Evolutionary conservation across 1,284 basidiomycete species (phyloP).

Genomic region (Boletus mariae): DNA sequence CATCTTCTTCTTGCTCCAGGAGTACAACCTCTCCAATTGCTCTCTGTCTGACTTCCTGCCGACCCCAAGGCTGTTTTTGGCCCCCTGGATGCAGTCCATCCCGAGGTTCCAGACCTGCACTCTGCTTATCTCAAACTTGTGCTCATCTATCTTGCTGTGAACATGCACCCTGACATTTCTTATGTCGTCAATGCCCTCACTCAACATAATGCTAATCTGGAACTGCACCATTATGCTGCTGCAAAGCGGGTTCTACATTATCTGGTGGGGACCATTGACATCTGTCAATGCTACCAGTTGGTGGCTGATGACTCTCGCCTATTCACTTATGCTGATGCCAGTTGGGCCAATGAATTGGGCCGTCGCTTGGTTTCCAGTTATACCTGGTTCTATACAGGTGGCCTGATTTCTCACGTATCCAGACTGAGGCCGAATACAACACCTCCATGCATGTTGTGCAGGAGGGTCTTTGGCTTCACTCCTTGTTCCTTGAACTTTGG

Average conservation of each 20-base stretch:
- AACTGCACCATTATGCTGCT: background rate
- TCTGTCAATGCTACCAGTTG: background rate
- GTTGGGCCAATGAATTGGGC: background rate
- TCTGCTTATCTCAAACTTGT: background rate
- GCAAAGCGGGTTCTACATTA: background rate
- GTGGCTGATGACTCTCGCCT: background rate
- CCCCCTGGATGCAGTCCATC: background rate
- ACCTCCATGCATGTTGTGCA: background rate
- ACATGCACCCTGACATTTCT: background rate
- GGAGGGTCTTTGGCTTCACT: background rate
- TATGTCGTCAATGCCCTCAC: background rate
- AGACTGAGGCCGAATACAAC: background rate
- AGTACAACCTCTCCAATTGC: background rate
- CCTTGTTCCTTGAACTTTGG: background rate
- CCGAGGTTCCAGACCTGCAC: background rate
- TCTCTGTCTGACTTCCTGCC: background rate
- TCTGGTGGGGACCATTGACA: background rate
- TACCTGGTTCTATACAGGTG: background rate
- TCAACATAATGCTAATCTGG: background rate
- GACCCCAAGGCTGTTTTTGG: background rate
- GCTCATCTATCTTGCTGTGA: background rate
- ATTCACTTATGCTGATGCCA: background rate
- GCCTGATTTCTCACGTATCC: background rate
- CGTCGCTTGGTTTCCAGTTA: background rate
- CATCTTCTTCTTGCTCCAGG: background rate